A percentile compares a stretch with the other conserved stretches of the same genome.
Conservation (phyloP, 805 yeast genomes). For the Candida tammaniensis region DNA sequence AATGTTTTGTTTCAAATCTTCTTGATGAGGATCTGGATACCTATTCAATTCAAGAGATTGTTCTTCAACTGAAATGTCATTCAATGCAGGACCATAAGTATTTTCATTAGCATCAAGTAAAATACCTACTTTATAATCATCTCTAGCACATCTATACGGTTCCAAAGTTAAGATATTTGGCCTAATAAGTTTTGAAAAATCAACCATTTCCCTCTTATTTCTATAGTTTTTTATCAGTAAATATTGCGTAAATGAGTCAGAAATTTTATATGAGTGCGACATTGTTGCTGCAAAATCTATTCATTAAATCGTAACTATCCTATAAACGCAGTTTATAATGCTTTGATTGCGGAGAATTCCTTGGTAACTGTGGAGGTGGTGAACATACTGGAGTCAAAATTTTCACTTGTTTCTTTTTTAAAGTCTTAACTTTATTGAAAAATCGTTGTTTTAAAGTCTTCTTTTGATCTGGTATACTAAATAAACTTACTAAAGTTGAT, state of each 20-base stretch:
- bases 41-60: constrained; percentile 64
- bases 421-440: no score
- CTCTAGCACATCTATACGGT: constrained; percentile 97
- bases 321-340: no score
- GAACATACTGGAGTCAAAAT: no score
- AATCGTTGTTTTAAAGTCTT: no score
- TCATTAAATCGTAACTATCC: no score
- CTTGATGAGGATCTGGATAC: constrained; percentile 96
- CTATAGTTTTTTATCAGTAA: no score
- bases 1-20: constrained; percentile 67
- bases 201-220: constrained; percentile 14
- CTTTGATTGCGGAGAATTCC: no score
- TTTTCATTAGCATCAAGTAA: constrained; percentile 95
- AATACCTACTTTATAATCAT: constrained; percentile 86
- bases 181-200: constrained; percentile 40
- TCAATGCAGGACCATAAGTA: constrained; percentile 82
- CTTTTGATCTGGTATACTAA: constrained; percentile 1
- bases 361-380: no score
- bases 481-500: constrained; percentile 5
- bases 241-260: no score
- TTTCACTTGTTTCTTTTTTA: no score
- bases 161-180: constrained; percentile 80
- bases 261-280: no score
- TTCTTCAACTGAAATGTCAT: constrained; percentile 44
- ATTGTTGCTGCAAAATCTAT: no score